Evolutionary conservation across 1,139 yeast genomes (phyloP).

Genomic region (Hyphopichia fennica): DNA sequence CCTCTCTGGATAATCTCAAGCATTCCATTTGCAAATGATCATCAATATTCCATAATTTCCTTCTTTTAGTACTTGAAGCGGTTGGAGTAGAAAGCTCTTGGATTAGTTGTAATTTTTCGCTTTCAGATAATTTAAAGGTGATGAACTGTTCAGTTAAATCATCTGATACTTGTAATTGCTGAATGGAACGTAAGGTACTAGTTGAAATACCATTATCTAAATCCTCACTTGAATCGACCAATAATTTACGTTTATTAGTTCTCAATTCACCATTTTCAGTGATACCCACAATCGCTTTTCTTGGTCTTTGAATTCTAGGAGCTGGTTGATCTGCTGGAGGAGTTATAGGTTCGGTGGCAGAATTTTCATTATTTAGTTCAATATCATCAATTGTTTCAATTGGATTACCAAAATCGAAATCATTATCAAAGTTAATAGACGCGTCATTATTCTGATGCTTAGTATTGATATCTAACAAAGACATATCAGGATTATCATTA

Average conservation of each 20-base stretch:
- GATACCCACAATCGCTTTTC: conserved; percentile 32
- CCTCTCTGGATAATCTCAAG: conserved; percentile 27
- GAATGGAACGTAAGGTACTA: conserved; percentile 33
- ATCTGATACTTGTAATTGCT: conserved; percentile 18
- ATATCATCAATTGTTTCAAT: conserved; percentile 27
- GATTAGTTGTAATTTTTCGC: conserved; percentile 36
- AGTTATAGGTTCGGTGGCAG: conserved; percentile 15
- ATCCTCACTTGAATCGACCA: conserved; percentile 33
- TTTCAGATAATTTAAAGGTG: conserved; percentile 27
- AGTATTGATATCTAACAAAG: conserved; percentile 26
- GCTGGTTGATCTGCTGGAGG: conserved; percentile 17
- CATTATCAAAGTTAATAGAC: conserved; percentile 11
- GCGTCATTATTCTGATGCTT: background rate
- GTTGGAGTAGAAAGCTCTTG: conserved; percentile 35
- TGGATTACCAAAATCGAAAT: conserved; percentile 30
- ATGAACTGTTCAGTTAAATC: conserved; percentile 15
- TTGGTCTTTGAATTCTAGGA: conserved; percentile 13
- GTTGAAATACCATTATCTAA: conserved; percentile 37
- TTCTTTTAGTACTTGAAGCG: conserved; percentile 15
- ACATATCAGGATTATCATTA: conserved; percentile 27
- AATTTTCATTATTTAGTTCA: conserved; percentile 11
- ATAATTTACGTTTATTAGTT: conserved; percentile 40
- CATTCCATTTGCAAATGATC: conserved; percentile 32
- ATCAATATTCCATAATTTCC: conserved; percentile 39
- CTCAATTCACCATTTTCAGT: conserved; percentile 40